Evolutionary conservation across 2,329 filamentous ascomycete species (phyloP).

Genomic region (Aureobasidium uvarum): DNA sequence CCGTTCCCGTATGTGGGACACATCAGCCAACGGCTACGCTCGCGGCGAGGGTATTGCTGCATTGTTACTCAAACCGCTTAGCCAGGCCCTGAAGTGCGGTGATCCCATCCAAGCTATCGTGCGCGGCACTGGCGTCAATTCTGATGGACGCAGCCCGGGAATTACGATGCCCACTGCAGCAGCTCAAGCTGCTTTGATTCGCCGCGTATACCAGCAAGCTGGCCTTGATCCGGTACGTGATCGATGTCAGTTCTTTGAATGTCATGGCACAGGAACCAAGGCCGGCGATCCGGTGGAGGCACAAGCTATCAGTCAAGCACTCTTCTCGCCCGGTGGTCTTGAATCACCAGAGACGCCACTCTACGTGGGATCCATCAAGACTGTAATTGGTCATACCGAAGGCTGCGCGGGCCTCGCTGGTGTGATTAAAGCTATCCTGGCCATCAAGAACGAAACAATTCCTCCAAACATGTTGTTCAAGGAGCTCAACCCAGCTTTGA

Average conservation of each 20-base stretch:
- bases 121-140: constrained; percentile 39
- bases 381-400: constrained; percentile 51
- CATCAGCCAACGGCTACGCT: constrained; percentile 51
- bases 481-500: constrained; percentile 12
- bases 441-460: constrained; percentile 33
- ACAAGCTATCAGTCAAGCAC: constrained; percentile 37
- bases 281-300: constrained; percentile 35
- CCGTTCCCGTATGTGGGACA: constrained; percentile 42
- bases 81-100: constrained; percentile 48
- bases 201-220: constrained; percentile 40
- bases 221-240: constrained; percentile 35
- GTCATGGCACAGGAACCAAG: constrained; percentile 35
- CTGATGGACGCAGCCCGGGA: constrained; percentile 43
- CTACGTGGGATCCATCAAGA: constrained; percentile 37
- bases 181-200: constrained; percentile 42
- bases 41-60: constrained; percentile 55
- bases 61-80: constrained; percentile 50
- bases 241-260: constrained; percentile 41
- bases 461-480: constrained; percentile 30
- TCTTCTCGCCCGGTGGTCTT: constrained; percentile 30
- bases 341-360: constrained; percentile 1
- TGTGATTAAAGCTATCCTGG: constrained; percentile 38
- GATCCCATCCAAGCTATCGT: constrained; percentile 47
- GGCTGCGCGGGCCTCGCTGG: constrained; percentile 47
- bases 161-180: constrained; percentile 43